Evolutionary conservation across 179 eudicot species (phyloP).

Genomic region (Vitellaria paradoxa): DNA sequence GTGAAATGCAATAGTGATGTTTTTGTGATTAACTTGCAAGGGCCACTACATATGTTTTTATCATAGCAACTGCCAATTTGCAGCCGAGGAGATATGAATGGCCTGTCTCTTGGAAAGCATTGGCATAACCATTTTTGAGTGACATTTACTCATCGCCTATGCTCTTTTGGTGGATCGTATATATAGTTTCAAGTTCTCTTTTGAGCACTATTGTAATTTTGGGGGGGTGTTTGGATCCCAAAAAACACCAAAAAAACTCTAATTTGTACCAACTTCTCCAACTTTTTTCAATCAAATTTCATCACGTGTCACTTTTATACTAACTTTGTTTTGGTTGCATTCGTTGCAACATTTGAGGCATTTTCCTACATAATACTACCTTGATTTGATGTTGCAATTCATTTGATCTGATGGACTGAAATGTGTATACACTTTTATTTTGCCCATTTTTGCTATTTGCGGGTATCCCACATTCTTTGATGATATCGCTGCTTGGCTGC

Average conservation of each 20-base stretch:
- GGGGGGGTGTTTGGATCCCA: no score
- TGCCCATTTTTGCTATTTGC: constrained; percentile 24
- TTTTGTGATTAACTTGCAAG: not conserved
- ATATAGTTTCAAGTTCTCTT: not conserved
- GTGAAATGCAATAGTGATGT: not conserved
- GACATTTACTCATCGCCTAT: not conserved
- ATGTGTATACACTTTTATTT: not conserved
- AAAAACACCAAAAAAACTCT: no score
- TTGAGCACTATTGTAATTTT: not conserved
- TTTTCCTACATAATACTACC: not conserved
- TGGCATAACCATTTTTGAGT: not conserved
- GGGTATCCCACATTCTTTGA: constrained; percentile 93
- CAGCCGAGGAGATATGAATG: not conserved
- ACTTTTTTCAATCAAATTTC: no score
- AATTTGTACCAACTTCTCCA: no score
- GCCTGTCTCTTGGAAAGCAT: not conserved
- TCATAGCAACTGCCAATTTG: not conserved
- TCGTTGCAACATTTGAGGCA: not conserved
- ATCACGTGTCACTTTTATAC: no score
- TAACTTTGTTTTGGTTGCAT: not conserved
- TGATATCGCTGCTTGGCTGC: constrained; percentile 85
- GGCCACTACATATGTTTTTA: not conserved
- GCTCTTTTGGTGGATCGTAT: not conserved
- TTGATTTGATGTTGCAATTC: not conserved
- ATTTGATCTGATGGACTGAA: not conserved